Evolutionary conservation across 2,329 filamentous ascomycete genomes (phyloP).

Genomic region (Beauveria sp.): DNA sequence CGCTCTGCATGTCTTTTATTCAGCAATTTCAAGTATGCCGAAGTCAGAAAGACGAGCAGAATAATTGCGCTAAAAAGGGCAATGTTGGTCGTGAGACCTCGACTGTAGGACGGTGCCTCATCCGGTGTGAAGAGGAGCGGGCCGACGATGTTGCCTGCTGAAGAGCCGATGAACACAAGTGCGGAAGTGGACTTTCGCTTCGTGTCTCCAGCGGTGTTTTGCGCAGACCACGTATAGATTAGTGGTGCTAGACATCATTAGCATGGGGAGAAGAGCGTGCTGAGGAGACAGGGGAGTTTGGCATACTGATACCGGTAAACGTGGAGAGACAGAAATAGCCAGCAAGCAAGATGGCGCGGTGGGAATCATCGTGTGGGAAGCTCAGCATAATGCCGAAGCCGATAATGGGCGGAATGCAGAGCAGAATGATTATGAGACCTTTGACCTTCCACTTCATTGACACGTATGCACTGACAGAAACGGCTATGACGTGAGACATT

Average conservation of each 20-base stretch:
- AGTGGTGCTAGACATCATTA: slow-evolving; percentile 36
- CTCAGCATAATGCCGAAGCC: slow-evolving; percentile 47
- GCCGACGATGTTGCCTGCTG: slow-evolving; percentile 58
- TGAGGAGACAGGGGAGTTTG: slow-evolving; percentile 37
- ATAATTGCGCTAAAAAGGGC: slow-evolving; percentile 54
- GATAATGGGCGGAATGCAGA: slow-evolving; percentile 50
- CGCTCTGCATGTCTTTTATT: slow-evolving; percentile 47
- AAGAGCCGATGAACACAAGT: slow-evolving; percentile 57
- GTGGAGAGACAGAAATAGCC: slow-evolving; percentile 53
- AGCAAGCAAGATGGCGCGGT: slow-evolving; percentile 43
- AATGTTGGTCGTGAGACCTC: slow-evolving; percentile 53
- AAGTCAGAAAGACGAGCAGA: slow-evolving; percentile 35
- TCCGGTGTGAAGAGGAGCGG: slow-evolving; percentile 56
- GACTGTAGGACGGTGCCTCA: slow-evolving; percentile 30
- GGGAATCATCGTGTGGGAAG: slow-evolving; percentile 35
- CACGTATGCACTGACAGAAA: slow-evolving; percentile 47
- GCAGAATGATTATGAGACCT: slow-evolving; percentile 43
- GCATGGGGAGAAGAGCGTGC: slow-evolving; percentile 35
- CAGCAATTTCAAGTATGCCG: slow-evolving; percentile 41
- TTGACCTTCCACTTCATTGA: slow-evolving; percentile 50
- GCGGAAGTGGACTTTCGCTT: slow-evolving; percentile 61
- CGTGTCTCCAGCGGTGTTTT: slow-evolving; percentile 61
- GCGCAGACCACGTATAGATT: slow-evolving; percentile 53
- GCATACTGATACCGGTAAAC: slow-evolving; percentile 37
- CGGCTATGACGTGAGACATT: slow-evolving; percentile 50